A percentile compares a stretch with the other conserved stretches of the same genome.
These are phyloP conservation scores for Rosa lucieae DNA, from an alignment of 306 rosid species.

Conservation along the genomic window DNA sequence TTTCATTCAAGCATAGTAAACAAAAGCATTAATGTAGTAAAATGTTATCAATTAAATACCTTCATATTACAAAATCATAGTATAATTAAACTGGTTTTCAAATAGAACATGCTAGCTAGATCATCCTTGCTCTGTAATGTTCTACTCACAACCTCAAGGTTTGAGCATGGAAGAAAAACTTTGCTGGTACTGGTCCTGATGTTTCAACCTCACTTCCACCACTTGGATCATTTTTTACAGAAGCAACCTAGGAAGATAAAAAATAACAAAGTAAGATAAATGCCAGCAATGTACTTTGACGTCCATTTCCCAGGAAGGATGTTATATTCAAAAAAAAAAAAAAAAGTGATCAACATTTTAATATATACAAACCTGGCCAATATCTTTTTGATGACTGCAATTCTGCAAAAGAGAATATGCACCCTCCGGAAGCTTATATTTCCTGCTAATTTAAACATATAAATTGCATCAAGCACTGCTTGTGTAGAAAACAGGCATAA, in stretches of 20 bases:
- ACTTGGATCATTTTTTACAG: background rate
- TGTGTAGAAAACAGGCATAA: background rate
- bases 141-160: background rate
- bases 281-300: background rate
- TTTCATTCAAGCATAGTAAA: no score
- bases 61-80: no score
- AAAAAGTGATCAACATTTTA: background rate
- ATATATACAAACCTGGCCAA: conserved; percentile 64
- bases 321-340: background rate
- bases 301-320: no score
- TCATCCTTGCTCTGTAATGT: no score
- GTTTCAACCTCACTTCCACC: background rate
- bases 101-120: no score
- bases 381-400: conserved; percentile 56
- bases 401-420: conserved; percentile 68
- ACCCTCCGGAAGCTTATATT: conserved; percentile 65
- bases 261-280: background rate
- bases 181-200: background rate
- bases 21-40: no score
- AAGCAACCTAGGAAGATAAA: background rate
- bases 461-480: conserved; percentile 20
- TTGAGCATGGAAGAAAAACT: conserved; percentile 20
- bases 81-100: no score
- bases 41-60: no score
- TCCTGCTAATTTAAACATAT: conserved; percentile 43